phyloP scores from a whole-genome alignment of 164 flowering plant genomes.

The Umbellularia californica region DNA sequence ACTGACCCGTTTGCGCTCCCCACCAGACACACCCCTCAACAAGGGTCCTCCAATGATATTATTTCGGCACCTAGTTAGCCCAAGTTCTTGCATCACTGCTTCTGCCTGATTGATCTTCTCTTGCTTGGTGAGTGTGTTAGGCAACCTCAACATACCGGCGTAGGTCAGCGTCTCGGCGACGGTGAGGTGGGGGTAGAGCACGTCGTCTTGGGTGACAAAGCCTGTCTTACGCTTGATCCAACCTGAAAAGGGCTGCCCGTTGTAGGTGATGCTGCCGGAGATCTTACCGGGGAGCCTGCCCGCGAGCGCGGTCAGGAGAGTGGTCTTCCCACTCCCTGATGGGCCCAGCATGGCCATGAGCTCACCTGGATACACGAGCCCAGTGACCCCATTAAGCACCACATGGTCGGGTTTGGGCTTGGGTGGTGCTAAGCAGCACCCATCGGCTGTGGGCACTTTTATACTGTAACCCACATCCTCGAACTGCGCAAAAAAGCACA shows the following conservation, averaged over 20 bases:
- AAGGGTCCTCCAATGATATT: constrained; percentile 63
- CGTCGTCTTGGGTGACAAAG: constrained; percentile 82
- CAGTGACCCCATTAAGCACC: constrained; percentile 61
- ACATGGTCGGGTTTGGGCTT: constrained; percentile 36
- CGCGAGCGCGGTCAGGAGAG: constrained; percentile 71
- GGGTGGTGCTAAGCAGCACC: constrained; percentile 22
- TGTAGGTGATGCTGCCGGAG: constrained; percentile 65
- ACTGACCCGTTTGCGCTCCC: constrained; percentile 91
- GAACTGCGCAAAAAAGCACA: constrained; percentile 40
- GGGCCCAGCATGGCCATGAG: constrained; percentile 92
- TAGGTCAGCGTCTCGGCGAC: constrained; percentile 73
- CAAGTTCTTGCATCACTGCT: constrained; percentile 51
- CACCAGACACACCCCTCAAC: constrained; percentile 81
- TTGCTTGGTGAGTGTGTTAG: constrained; percentile 38
- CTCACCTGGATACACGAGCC: constrained; percentile 75
- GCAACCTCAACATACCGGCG: constrained; percentile 69
- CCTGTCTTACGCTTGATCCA: constrained; percentile 60
- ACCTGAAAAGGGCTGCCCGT: constrained; percentile 59
- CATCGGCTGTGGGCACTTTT: constrained; percentile 9
- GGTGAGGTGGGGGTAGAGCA: constrained; percentile 80
- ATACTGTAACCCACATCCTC: constrained; percentile 64
- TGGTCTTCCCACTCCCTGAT: constrained; percentile 92
- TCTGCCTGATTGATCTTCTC: constrained; percentile 71
- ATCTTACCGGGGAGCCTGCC: constrained; percentile 67
- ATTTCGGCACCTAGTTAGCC: constrained; percentile 57